Conservation (phyloP, 1,139 yeast genomes). For the Pichia inconspicua region DNA sequence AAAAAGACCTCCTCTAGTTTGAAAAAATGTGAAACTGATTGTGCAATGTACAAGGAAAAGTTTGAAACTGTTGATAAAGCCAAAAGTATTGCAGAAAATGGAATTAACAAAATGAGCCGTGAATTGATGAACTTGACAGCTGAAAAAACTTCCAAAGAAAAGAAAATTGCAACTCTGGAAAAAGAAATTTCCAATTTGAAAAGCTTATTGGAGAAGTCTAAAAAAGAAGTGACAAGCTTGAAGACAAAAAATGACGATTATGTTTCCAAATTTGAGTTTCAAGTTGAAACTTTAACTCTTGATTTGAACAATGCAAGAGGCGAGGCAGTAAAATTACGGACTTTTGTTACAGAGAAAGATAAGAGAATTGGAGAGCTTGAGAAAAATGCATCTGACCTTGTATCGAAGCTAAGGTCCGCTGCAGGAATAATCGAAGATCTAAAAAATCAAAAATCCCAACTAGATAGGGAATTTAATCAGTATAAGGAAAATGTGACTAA, state of each 20-base stretch:
- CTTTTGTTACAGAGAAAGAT: slow-evolving; percentile 31
- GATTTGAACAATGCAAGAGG: slow-evolving; percentile 20
- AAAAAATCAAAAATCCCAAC: slow-evolving; percentile 24
- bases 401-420: slow-evolving; percentile 42
- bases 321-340: slow-evolving; percentile 27
- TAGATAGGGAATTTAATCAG: slow-evolving; percentile 14
- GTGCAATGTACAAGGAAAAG: slow-evolving; percentile 33
- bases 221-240: slow-evolving; percentile 19
- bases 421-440: slow-evolving; percentile 39
- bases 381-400: slow-evolving; percentile 33
- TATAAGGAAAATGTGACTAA: slow-evolving; percentile 6
- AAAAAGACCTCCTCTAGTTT: slow-evolving; percentile 28
- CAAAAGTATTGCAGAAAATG: slow-evolving; percentile 71
- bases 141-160: slow-evolving; percentile 48
- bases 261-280: slow-evolving; percentile 16
- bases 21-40: slow-evolving; percentile 29
- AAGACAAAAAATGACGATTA: slow-evolving; percentile 23
- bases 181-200: slow-evolving; percentile 31
- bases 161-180: slow-evolving; percentile 34
- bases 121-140: slow-evolving; percentile 64
- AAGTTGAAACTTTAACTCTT: slow-evolving; percentile 10
- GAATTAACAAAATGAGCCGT: slow-evolving; percentile 83
- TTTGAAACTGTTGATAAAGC: slow-evolving; percentile 35
- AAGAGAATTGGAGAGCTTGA: slow-evolving; percentile 32
- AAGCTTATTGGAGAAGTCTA: slow-evolving; percentile 26